These are phyloP conservation scores for Eimeria sp. DNA, from an alignment of 169 alveolate genomes.

Conservation along the genomic window DNA sequence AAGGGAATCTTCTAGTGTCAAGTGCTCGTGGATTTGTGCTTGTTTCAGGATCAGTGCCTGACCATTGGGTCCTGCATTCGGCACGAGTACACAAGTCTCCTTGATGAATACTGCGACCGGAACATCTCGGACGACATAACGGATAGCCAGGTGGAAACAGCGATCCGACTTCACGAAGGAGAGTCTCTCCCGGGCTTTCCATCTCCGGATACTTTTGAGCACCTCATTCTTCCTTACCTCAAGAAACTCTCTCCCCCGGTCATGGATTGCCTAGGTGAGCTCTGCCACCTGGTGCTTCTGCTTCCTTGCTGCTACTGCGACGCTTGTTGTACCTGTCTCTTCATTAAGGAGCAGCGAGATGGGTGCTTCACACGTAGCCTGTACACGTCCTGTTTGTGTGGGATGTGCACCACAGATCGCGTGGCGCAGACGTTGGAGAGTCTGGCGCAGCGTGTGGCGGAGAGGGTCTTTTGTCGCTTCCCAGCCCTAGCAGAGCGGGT, in stretches of 20 bases:
- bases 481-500: conserved; percentile 96
- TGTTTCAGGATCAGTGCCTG: conserved; percentile 50
- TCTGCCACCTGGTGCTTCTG: background rate
- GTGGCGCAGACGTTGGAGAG: conserved; percentile 93
- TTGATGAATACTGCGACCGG: conserved; percentile 93
- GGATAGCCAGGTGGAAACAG: conserved; percentile 96
- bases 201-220: conserved; percentile 98
- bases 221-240: conserved; percentile 97
- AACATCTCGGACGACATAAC: conserved; percentile 91
- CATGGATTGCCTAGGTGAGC: conserved; percentile 89
- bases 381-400: background rate
- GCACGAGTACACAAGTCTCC: conserved; percentile 94
- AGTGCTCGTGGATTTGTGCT: background rate
- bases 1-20: background rate
- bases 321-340: background rate
- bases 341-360: background rate
- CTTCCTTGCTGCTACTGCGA: background rate
- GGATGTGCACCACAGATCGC: conserved; percentile 80
- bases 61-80: conserved; percentile 83
- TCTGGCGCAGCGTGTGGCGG: conserved; percentile 95
- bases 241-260: conserved; percentile 96
- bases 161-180: conserved; percentile 98
- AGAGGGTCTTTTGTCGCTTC: conserved; percentile 95
- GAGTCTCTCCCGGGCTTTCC: conserved; percentile 99
- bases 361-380: background rate